Conservation (phyloP, 169 alveolate species). For the Eimeria acervulina region DNA sequence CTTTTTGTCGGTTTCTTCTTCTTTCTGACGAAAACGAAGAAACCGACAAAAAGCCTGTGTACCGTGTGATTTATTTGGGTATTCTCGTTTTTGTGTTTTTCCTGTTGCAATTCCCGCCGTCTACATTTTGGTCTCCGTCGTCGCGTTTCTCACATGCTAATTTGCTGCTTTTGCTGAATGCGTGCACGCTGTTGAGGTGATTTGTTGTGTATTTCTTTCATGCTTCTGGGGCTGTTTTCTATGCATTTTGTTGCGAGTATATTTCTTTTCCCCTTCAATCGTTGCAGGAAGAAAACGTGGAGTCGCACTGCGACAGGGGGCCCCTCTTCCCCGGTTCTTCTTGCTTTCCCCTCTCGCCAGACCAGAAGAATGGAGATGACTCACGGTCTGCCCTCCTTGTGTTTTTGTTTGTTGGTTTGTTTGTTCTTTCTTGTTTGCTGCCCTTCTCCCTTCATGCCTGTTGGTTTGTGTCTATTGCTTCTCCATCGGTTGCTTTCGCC, state of each 20-base stretch:
- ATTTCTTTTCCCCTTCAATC: neutral
- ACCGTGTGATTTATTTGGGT: too few species aligned
- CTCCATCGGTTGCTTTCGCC: too few species aligned
- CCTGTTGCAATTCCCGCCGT: too few species aligned
- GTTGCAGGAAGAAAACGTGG: conserved; percentile 95
- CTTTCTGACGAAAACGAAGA: too few species aligned
- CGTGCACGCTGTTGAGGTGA: neutral
- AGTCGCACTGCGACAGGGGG: conserved; percentile 96
- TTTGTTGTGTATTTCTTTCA: neutral
- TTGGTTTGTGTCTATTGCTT: too few species aligned
- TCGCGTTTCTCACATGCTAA: neutral
- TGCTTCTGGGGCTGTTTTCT: neutral
- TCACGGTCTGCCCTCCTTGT: conserved; percentile 8
- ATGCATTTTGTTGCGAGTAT: neutral
- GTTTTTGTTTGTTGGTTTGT: neutral
- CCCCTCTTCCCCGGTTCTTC: conserved; percentile 98
- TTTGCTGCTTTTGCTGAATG: neutral
- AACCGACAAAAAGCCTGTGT: too few species aligned
- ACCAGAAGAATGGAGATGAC: conserved; percentile 84
- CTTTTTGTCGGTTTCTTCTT: too few species aligned
- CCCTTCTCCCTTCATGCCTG: neutral
- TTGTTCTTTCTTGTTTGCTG: neutral
- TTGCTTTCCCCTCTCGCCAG: conserved; percentile 85
- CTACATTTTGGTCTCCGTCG: too few species aligned
- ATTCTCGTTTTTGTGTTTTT: neutral